A percentile compares a stretch with the other conserved stretches of the same genome.
These are phyloP conservation scores for Calonectria fujianensis DNA, from an alignment of 2,329 filamentous ascomycete species.

Conservation along the genomic window DNA sequence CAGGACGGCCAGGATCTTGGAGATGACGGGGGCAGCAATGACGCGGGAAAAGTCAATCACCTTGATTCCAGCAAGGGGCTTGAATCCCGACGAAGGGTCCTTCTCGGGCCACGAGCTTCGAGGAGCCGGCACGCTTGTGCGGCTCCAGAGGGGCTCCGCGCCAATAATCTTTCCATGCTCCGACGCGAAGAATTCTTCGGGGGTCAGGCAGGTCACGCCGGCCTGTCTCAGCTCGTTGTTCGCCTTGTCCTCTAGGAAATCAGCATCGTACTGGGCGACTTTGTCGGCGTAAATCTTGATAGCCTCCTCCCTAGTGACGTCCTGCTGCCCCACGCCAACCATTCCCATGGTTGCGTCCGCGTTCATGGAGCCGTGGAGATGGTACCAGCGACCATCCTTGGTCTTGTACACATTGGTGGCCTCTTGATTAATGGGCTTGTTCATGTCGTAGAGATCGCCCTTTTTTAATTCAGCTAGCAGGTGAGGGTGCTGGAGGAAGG, in stretches of 20 bases:
- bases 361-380: slow-evolving; percentile 60
- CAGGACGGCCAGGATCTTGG: slow-evolving; percentile 57
- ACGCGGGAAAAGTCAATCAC: slow-evolving; percentile 60
- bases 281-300: slow-evolving; percentile 51
- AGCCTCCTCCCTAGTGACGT: slow-evolving; percentile 55
- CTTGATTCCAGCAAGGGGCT: slow-evolving; percentile 58
- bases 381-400: slow-evolving; percentile 59
- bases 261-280: slow-evolving; percentile 53
- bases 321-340: slow-evolving; percentile 54
- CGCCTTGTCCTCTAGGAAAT: slow-evolving; percentile 56
- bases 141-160: slow-evolving; percentile 20
- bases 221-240: slow-evolving; percentile 60
- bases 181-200: slow-evolving; percentile 57
- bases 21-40: slow-evolving; percentile 60
- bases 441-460: slow-evolving; percentile 33
- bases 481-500: slow-evolving; percentile 43
- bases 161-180: slow-evolving; percentile 46
- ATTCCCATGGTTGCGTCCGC: slow-evolving; percentile 56
- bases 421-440: slow-evolving; percentile 56
- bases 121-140: slow-evolving; percentile 46
- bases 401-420: slow-evolving; percentile 61
- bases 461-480: slow-evolving; percentile 33
- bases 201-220: slow-evolving; percentile 57
- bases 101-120: slow-evolving; percentile 37
- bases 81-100: slow-evolving; percentile 38